These are phyloP conservation scores for Fennellomyces sp. DNA, from an alignment of 371 early-diverging fungal genomes.

Conservation along the genomic window DNA sequence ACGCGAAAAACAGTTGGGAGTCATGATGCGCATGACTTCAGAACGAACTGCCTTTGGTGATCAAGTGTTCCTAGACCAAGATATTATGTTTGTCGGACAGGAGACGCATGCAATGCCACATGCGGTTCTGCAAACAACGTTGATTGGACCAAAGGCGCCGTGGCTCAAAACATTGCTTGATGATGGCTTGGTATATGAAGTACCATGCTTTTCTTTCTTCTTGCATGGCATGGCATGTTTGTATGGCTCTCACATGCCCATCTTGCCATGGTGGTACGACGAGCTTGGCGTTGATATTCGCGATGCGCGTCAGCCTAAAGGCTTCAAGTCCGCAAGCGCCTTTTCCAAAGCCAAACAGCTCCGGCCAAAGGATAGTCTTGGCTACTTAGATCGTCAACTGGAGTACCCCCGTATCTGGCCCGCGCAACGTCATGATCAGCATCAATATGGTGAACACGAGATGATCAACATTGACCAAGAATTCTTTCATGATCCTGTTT, in stretches of 20 bases:
- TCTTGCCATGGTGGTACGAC: constrained; percentile 32
- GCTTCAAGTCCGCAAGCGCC: background rate
- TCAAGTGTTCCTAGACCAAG: constrained; percentile 86
- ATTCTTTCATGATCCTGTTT: background rate
- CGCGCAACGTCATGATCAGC: background rate
- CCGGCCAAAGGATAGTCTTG: background rate
- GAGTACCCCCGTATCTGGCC: background rate
- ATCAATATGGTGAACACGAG: background rate
- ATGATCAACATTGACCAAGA: background rate
- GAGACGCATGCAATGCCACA: constrained; percentile 29
- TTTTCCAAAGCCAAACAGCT: background rate
- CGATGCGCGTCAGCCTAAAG: constrained; percentile 14
- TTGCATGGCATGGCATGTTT: constrained; percentile 80
- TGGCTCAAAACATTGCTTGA: constrained; percentile 75
- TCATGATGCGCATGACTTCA: constrained; percentile 86
- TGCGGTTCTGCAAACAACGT: constrained; percentile 4
- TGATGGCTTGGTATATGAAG: constrained; percentile 88
- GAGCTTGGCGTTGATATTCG: constrained; percentile 48
- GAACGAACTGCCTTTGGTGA: constrained; percentile 93
- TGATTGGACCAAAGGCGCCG: constrained; percentile 79
- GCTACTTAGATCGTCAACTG: background rate
- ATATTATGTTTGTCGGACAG: constrained; percentile 91
- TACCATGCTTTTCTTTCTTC: constrained; percentile 96
- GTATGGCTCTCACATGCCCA: constrained; percentile 13
- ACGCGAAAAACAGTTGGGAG: constrained; percentile 66